Conservation (phyloP, 495 filamentous ascomycete genomes). For the Daldinia childiae region DNA sequence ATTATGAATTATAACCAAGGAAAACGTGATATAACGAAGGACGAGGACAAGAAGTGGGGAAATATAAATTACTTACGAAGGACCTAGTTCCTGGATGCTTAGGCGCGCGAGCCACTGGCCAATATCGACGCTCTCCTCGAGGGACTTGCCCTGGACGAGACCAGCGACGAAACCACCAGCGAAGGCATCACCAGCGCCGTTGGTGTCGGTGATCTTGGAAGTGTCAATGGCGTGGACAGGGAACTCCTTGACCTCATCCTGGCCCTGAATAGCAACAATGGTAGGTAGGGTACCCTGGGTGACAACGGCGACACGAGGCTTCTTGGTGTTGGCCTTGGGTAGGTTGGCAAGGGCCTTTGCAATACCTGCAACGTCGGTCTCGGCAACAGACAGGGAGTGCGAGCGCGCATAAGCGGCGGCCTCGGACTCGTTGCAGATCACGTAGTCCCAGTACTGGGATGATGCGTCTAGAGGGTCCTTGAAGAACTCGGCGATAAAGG, state of each 20-base stretch:
- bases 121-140: slow-evolving; percentile 81
- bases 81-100: slow-evolving; percentile 92
- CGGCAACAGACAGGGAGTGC: slow-evolving; percentile 70
- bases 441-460: slow-evolving; percentile 91
- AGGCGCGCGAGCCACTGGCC: slow-evolving; percentile 94
- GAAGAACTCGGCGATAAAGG: slow-evolving; percentile 97
- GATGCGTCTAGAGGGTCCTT: slow-evolving; percentile 90
- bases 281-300: slow-evolving; percentile 95
- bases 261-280: slow-evolving; percentile 76
- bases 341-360: slow-evolving; percentile 84
- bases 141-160: slow-evolving; percentile 80
- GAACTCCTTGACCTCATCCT: slow-evolving; percentile 76
- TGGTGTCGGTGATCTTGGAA: slow-evolving; percentile 89
- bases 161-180: slow-evolving; percentile 93
- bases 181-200: slow-evolving; percentile 96
- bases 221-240: slow-evolving; percentile 78
- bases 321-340: slow-evolving; percentile 87
- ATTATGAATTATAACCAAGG: no score
- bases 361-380: slow-evolving; percentile 82
- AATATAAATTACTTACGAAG: slow-evolving; percentile 75
- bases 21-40: no score
- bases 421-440: slow-evolving; percentile 97
- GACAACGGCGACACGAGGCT: slow-evolving; percentile 83
- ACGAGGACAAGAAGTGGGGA: neutral
- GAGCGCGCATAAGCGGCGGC: slow-evolving; percentile 83